phyloP scores from a whole-genome alignment of 2,329 filamentous ascomycete genomes.

The Paraphaeosphaeria sporulosa region DNA sequence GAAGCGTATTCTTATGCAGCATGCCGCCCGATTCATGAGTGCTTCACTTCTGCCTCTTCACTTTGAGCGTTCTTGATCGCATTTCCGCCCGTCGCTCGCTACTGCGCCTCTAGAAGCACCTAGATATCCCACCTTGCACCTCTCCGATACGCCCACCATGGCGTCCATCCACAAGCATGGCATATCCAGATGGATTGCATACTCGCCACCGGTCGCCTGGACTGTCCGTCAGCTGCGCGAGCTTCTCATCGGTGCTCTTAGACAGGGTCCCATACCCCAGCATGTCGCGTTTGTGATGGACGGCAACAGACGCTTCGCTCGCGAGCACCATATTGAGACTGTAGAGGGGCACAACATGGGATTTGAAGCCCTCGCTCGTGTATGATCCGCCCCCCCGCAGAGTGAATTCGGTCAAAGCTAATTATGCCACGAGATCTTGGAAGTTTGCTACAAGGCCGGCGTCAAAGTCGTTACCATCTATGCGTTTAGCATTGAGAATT shows the following conservation, averaged over 20 bases:
- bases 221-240: slow-evolving; percentile 79
- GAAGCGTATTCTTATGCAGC: slow-evolving; percentile 34
- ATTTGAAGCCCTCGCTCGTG: slow-evolving; percentile 90
- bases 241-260: slow-evolving; percentile 84
- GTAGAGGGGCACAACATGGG: slow-evolving; percentile 95
- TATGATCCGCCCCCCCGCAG: slow-evolving; percentile 53
- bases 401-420: slow-evolving; percentile 42
- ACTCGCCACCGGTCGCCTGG: slow-evolving; percentile 93
- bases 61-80: slow-evolving; percentile 11
- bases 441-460: slow-evolving; percentile 97
- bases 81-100: slow-evolving; percentile 9
- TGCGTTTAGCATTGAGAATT: slow-evolving; percentile 99
- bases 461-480: slow-evolving; percentile 98
- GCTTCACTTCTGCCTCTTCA: slow-evolving; percentile 10
- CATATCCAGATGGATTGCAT: slow-evolving; percentile 77
- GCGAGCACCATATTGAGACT: slow-evolving; percentile 90
- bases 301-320: slow-evolving; percentile 91
- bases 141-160: slow-evolving; percentile 34
- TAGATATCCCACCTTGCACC: slow-evolving; percentile 20
- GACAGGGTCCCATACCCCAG: slow-evolving; percentile 89
- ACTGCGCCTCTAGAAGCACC: slow-evolving; percentile 13
- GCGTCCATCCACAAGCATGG: slow-evolving; percentile 66
- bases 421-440: slow-evolving; percentile 69
- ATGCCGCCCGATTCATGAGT: slow-evolving; percentile 38
- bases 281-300: slow-evolving; percentile 99